phyloP scores from a whole-genome alignment of 169 alveolate species.

The Fabrea salina region DNA sequence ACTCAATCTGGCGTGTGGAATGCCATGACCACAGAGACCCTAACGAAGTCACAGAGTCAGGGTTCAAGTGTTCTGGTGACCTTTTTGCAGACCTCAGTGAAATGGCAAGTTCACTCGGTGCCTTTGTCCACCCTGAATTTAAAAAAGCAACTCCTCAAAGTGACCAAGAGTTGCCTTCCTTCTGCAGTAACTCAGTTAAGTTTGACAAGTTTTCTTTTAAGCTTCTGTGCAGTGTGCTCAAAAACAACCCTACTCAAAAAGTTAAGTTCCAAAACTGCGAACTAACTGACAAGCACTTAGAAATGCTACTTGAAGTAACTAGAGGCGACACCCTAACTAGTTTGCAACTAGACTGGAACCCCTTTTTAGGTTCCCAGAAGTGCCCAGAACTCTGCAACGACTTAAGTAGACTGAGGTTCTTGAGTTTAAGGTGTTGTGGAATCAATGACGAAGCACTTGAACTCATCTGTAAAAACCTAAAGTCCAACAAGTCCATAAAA shows the following conservation, averaged over 20 bases:
- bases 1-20: background rate
- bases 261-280: background rate
- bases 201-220: constrained; percentile 9
- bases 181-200: background rate
- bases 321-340: background rate
- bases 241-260: background rate
- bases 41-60: background rate
- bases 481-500: background rate
- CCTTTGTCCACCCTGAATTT: constrained; percentile 10
- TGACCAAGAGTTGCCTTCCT: background rate
- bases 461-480: background rate
- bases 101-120: background rate
- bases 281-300: background rate
- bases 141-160: background rate
- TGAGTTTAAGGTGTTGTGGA: background rate
- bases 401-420: background rate
- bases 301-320: background rate
- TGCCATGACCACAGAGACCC: constrained; percentile 3
- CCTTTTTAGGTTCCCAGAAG: background rate
- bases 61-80: background rate
- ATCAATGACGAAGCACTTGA: background rate
- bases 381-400: background rate
- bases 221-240: background rate
- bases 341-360: constrained; percentile 4
- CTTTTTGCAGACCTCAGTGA: background rate